phyloP scores from a whole-genome alignment of 2,329 filamentous ascomycete species.

The Huntiella bhutanensis region DNA sequence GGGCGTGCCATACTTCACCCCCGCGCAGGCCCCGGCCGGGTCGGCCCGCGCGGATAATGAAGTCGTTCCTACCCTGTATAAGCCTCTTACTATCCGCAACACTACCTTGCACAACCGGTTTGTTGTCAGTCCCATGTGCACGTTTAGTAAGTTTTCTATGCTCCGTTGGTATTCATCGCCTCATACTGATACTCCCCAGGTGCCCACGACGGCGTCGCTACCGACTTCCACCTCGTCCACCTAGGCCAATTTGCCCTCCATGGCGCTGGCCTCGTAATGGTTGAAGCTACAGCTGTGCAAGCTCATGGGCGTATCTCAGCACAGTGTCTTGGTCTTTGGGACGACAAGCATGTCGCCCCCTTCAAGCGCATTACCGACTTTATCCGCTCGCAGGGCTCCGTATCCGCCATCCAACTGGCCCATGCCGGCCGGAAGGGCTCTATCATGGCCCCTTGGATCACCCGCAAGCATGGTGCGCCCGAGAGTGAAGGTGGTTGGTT shows the following conservation, averaged over 20 bases:
- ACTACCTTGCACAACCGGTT: conserved; percentile 37
- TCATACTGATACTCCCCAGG: conserved; percentile 19
- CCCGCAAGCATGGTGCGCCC: conserved; percentile 30
- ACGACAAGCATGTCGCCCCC: conserved; percentile 61
- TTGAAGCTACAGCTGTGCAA: conserved; percentile 62
- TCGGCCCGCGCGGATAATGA: conserved; percentile 18
- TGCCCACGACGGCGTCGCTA: conserved; percentile 45
- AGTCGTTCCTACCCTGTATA: conserved; percentile 33
- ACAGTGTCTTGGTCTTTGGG: conserved; percentile 63
- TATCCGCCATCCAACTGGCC: conserved; percentile 60
- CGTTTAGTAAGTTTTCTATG: conserved; percentile 9
- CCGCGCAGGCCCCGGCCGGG: conserved; percentile 32
- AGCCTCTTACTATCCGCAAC: conserved; percentile 34
- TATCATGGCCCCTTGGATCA: conserved; percentile 39
- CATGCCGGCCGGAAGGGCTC: conserved; percentile 60
- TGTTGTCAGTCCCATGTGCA: conserved; percentile 41
- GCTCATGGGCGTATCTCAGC: conserved; percentile 69
- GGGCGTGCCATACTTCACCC: conserved; percentile 33
- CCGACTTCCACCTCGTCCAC: conserved; percentile 67
- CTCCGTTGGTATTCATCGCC: too few species aligned
- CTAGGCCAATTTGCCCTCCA: conserved; percentile 59
- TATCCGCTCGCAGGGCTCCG: conserved; percentile 57
- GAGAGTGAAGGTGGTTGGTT: conserved; percentile 37
- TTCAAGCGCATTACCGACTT: conserved; percentile 57
- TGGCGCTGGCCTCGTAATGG: conserved; percentile 53